Conservation (phyloP, 352 stramenopile species). For the Globisporangium alternatum region DNA sequence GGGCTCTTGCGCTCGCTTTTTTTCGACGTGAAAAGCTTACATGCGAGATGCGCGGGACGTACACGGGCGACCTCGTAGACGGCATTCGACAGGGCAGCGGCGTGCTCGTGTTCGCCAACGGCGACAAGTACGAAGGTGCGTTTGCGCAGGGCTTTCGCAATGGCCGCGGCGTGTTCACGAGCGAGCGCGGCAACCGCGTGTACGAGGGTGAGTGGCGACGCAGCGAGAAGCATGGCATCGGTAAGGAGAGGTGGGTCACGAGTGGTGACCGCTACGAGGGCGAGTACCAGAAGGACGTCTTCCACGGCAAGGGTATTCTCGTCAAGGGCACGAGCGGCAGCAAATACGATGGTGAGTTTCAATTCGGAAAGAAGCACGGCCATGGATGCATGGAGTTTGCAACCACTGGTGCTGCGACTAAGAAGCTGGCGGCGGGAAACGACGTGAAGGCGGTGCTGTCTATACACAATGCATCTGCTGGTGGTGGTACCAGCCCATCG, state of each 20-base stretch:
- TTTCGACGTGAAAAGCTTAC: not conserved
- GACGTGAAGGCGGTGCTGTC: constrained; percentile 13
- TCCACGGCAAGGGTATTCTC: constrained; percentile 55
- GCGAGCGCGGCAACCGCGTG: constrained; percentile 36
- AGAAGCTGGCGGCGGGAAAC: not conserved
- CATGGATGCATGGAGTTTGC: constrained; percentile 63
- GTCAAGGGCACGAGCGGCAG: constrained; percentile 31
- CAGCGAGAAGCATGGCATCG: constrained; percentile 46
- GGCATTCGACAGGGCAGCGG: constrained; percentile 54
- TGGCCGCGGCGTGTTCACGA: constrained; percentile 53
- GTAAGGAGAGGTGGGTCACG: constrained; percentile 53
- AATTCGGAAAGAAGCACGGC: constrained; percentile 46
- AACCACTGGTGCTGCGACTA: too few relatives aligned
- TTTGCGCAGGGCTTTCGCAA: constrained; percentile 61
- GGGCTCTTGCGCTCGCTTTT: not conserved
- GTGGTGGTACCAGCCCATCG: constrained; percentile 1
- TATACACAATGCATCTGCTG: not conserved
- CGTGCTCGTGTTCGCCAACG: constrained; percentile 56
- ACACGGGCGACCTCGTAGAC: constrained; percentile 50
- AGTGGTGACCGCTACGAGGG: constrained; percentile 65
- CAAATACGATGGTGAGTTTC: constrained; percentile 67
- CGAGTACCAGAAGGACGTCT: constrained; percentile 50
- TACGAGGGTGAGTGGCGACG: constrained; percentile 66
- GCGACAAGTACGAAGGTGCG: constrained; percentile 63
- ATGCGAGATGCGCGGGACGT: constrained; percentile 40